Base-by-base conservation (phyloP, 2,329 filamentous ascomycete genomes). In the Colletotrichum liriopes region DNA sequence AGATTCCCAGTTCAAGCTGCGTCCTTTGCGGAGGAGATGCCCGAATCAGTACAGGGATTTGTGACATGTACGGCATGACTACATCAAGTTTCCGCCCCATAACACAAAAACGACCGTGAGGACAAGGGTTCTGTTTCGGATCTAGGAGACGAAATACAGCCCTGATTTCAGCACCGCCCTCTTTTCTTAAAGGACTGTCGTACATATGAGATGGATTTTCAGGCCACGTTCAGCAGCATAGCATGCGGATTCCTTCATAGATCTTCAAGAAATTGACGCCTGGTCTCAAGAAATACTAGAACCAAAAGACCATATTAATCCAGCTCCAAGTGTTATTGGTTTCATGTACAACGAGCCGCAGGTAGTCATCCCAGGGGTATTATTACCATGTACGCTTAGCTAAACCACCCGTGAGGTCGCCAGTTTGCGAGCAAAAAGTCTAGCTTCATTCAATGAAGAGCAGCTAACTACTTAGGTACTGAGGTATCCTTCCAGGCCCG, bases 401-500 rank as follows among this genome's bases (percentile, higher is more conserved):
- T 26, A 9, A 39, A 11, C 39, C 35, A 58, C 35, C 39, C 2
- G 12, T 39, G 54, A 16, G 35, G 26, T 58, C 12, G 35, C 47
- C 14, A 18, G 18, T 41, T 14, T 18, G 1, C n/a, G 45, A 54
- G 29, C 16, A 43, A 67, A 61, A 67, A 29, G 63, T 62, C 63
- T 71, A 67, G 64, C 56, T 67, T 71, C 55, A 62, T 61, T 56
- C 14, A 49, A 56, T 62, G 68, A 49, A 65, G 43, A 62, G 45
- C 64, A 67, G 49, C 64, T 39, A 67, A 65, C 41, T 62, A 62
- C 37, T 26, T 39, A 4, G 55, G 63, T 49, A 62, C 49, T 51
- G 41, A 59, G 64, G 68, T 67, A 71, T 72, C 69, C 69, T 63
- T 67, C 61, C 56, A 67, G 65, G 56, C 56, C 45, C 29, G 43